Evolutionary conservation across 352 stramenopile species (phyloP).

Genomic region (Blastocystis sp.): DNA sequence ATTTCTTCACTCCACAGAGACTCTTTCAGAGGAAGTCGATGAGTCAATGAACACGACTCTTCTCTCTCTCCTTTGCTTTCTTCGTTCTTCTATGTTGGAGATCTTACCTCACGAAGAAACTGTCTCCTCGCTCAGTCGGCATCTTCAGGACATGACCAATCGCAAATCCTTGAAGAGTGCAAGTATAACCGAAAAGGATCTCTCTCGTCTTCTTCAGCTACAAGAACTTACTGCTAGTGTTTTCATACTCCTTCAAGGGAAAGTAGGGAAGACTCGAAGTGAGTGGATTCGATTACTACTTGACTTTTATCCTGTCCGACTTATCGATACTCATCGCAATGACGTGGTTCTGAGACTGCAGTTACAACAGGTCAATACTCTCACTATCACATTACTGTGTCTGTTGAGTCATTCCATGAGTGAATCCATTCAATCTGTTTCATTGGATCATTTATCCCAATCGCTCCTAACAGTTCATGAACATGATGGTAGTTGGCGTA

Average conservation of each 20-base stretch:
- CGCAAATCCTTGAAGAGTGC: background rate
- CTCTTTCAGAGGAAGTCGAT: background rate
- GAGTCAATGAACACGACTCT: background rate
- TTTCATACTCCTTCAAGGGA: background rate
- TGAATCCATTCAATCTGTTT: background rate
- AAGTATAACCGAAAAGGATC: background rate
- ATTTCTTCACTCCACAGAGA: background rate
- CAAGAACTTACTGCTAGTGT: background rate
- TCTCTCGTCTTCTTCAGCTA: conserved; percentile 3
- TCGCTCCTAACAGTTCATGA: background rate
- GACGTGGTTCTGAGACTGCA: background rate
- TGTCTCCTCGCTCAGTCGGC: background rate
- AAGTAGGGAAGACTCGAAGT: background rate
- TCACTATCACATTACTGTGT: background rate
- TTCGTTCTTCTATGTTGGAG: background rate
- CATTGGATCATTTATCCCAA: background rate
- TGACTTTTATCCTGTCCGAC: conserved; percentile 22
- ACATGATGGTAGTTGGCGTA: background rate
- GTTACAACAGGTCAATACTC: conserved; percentile 14
- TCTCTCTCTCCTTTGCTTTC: background rate
- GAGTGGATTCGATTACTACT: conserved; percentile 9
- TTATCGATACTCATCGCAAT: conserved; percentile 30
- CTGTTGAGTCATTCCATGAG: background rate
- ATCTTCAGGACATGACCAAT: background rate
- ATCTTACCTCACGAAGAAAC: background rate